A percentile compares a stretch with the other conserved stretches of the same genome.
Evolutionary conservation across 2,329 filamentous ascomycete genomes (phyloP).

Genomic region (Calycina herbarum): DNA sequence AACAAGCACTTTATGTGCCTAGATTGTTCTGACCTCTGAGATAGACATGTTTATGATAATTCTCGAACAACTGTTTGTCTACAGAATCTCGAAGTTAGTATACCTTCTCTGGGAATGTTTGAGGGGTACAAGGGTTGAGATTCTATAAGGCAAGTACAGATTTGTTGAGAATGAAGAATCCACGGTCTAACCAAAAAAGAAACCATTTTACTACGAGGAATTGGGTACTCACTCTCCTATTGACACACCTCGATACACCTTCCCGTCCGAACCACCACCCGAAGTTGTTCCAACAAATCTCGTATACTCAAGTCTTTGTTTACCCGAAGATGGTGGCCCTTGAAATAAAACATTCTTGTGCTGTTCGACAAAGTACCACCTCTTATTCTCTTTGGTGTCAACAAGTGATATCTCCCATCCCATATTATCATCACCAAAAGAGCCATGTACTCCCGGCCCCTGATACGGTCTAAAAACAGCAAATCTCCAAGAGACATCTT

Average conservation of each 20-base stretch:
- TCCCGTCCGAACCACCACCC: neutral
- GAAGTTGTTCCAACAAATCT: conserved; percentile 11
- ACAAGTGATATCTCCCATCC: conserved; percentile 10
- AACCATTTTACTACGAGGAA: neutral
- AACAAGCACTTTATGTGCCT: no score
- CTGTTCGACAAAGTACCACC: conserved; percentile 5
- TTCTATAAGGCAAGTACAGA: no score
- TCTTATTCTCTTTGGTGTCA: neutral
- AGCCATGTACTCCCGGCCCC: conserved; percentile 10
- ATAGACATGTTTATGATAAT: no score
- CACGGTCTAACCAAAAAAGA: no score
- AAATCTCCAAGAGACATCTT: conserved; percentile 1
- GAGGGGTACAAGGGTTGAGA: no score
- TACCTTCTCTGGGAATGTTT: no score
- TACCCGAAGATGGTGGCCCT: neutral
- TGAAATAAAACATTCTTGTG: conserved; percentile 14
- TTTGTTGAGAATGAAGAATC: no score
- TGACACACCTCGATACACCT: conserved; percentile 5
- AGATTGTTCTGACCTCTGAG: no score
- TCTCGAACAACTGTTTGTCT: no score
- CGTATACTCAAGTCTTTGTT: neutral
- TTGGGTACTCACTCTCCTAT: conserved; percentile 9
- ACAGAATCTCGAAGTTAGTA: no score
- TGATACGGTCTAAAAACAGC: conserved; percentile 1
- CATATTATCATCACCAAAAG: neutral